Evolutionary conservation across 495 filamentous ascomycete species (phyloP).

Genomic region (Annulohypoxylon bovei): DNA sequence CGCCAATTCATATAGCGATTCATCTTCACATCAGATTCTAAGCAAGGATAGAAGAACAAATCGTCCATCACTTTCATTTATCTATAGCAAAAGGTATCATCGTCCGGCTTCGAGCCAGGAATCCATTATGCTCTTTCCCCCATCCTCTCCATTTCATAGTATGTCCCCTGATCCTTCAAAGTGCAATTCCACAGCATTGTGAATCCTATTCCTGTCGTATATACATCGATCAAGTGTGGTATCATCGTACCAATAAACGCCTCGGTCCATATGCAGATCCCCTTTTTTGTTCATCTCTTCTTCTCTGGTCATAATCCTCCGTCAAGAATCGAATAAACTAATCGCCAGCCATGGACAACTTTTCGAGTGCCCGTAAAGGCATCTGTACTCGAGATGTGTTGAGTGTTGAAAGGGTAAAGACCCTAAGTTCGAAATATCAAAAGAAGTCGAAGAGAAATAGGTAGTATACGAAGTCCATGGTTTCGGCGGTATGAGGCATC

Average conservation of each 20-base stretch:
- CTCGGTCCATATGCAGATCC: slow-evolving; percentile 28
- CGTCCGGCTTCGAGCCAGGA: slow-evolving; percentile 26
- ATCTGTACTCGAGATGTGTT: not conserved
- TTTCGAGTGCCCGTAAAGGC: not conserved
- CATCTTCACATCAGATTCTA: not conserved
- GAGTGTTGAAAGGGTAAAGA: not conserved
- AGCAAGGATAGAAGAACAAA: not conserved
- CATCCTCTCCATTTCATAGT: not conserved
- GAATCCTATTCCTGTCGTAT: slow-evolving; percentile 14
- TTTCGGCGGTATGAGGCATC: not conserved
- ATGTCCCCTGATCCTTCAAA: slow-evolving; percentile 2
- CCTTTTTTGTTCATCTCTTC: slow-evolving; percentile 11
- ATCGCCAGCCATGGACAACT: not conserved
- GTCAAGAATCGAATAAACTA: not conserved
- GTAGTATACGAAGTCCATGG: not conserved
- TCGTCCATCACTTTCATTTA: slow-evolving; percentile 13
- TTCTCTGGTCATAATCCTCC: not conserved
- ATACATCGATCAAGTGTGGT: slow-evolving; percentile 27
- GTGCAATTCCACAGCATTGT: slow-evolving; percentile 5
- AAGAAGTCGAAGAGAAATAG: not conserved
- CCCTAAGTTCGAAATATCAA: not conserved
- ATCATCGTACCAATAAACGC: slow-evolving; percentile 36
- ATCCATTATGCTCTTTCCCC: slow-evolving; percentile 28
- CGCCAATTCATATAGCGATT: no score
- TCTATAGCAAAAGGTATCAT: slow-evolving; percentile 37